Conservation (phyloP, 805 yeast genomes). For the Yarrowia deformans region DNA sequence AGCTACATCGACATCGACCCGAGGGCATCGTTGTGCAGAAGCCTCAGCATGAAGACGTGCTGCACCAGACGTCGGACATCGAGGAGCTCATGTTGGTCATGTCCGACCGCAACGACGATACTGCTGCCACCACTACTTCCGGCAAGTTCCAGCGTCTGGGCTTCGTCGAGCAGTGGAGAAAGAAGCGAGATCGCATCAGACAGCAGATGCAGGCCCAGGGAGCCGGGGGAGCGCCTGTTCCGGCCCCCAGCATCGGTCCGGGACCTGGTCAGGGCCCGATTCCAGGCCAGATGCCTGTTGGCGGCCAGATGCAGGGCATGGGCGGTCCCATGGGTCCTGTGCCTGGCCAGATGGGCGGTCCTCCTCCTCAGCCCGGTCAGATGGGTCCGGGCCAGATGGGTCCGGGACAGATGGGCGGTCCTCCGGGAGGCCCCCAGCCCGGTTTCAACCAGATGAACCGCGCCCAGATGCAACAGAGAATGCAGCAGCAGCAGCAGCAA, state of each 20-base stretch:
- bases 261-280: constrained; percentile 43
- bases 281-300: constrained; percentile 41
- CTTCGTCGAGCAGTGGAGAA: constrained; percentile 85
- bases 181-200: constrained; percentile 64
- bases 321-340: constrained; percentile 14
- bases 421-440: constrained; percentile 40
- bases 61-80: constrained; percentile 82
- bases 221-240: constrained; percentile 6
- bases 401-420: constrained; percentile 17
- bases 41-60: constrained; percentile 69
- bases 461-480: constrained; percentile 38
- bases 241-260: constrained; percentile 24
- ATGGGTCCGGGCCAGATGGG: constrained; percentile 25
- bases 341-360: constrained; percentile 13
- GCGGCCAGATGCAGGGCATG: constrained; percentile 37
- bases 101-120: constrained; percentile 46
- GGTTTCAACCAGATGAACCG: constrained; percentile 38
- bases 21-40: constrained; percentile 53
- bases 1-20: constrained; percentile 45
- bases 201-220: constrained; percentile 48
- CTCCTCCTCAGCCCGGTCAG: constrained; percentile 36
- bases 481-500: constrained; percentile 42
- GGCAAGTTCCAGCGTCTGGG: constrained; percentile 84
- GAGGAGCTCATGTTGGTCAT: constrained; percentile 86
- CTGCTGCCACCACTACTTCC: constrained; percentile 53